A percentile compares a stretch with the other conserved stretches of the same genome.
Conservation (phyloP, 2,329 filamentous ascomycete genomes). For the Fusarium pseudocircinatum region DNA sequence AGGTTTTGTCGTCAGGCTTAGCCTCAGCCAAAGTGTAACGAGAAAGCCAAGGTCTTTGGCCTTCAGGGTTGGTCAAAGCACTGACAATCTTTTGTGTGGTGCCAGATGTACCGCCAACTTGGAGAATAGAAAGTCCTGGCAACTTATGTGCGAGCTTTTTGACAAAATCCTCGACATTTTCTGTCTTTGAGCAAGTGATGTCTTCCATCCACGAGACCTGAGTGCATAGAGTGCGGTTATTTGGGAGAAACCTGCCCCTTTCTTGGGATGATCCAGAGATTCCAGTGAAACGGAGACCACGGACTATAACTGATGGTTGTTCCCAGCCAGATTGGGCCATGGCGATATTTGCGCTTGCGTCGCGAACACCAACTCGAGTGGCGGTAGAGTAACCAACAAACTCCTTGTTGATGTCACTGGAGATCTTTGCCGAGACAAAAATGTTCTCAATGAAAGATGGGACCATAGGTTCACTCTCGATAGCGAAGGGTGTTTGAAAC, state of each 20-base stretch:
- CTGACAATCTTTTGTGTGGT: constrained; percentile 42
- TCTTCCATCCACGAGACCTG: constrained; percentile 60
- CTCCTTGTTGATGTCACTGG: constrained; percentile 43
- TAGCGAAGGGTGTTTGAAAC: constrained; percentile 62
- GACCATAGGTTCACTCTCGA: constrained; percentile 59
- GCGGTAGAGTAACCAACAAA: constrained; percentile 57
- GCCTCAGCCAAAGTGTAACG: constrained; percentile 46
- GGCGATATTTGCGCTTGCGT: constrained; percentile 55
- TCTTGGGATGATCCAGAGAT: constrained; percentile 44
- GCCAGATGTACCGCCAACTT: constrained; percentile 46
- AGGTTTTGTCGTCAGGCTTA: neutral
- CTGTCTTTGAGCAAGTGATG: constrained; percentile 37
- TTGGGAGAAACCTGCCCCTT: constrained; percentile 55
- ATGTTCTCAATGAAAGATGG: constrained; percentile 58
- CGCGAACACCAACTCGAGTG: constrained; percentile 47
- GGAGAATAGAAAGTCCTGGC: constrained; percentile 52
- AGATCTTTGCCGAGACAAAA: constrained; percentile 55
- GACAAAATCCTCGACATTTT: constrained; percentile 43
- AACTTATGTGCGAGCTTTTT: constrained; percentile 52
- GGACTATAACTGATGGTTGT: constrained; percentile 53
- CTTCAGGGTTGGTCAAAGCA: constrained; percentile 35
- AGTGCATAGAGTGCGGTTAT: constrained; percentile 60
- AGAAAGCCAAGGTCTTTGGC: constrained; percentile 47
- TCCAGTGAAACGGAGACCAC: constrained; percentile 55
- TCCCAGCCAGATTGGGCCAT: constrained; percentile 52